A percentile compares a stretch with the other conserved stretches of the same genome.
Evolutionary conservation across 108 stramenopile species (phyloP).

Genomic region (Nannochloropsis gaditana): DNA sequence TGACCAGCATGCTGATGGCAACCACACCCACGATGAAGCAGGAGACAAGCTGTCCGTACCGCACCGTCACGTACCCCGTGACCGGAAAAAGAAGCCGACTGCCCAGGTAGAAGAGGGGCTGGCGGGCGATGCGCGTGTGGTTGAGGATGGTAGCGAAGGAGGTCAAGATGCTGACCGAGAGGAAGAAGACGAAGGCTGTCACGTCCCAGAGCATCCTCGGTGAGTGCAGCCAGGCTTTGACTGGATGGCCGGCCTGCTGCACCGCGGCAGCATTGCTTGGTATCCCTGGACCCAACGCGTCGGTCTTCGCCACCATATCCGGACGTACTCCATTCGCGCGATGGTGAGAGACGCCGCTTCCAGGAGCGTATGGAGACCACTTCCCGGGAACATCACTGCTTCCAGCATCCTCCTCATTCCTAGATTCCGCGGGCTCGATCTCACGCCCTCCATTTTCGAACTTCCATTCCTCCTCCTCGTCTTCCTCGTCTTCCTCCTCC

Average conservation of each 20-base stretch:
- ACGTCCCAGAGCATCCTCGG: background rate
- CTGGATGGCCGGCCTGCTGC: background rate
- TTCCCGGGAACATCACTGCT: background rate
- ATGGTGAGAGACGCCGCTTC: background rate
- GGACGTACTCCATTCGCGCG: background rate
- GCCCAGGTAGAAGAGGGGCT: background rate
- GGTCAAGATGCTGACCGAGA: background rate
- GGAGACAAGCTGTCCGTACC: slow-evolving; percentile 2
- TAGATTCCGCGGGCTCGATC: no score
- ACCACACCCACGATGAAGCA: background rate
- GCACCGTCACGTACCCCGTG: background rate
- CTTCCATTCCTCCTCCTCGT: background rate
- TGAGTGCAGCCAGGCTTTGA: background rate
- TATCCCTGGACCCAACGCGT: background rate
- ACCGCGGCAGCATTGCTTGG: background rate
- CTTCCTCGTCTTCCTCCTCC: background rate
- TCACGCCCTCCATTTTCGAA: no score
- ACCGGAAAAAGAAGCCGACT: background rate
- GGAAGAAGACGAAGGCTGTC: background rate
- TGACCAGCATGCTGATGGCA: background rate
- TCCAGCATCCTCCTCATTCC: no score
- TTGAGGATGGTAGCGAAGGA: background rate
- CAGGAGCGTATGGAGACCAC: background rate
- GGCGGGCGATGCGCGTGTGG: background rate
- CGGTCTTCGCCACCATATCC: background rate